Evolutionary conservation across 1,284 basidiomycete species (phyloP).

Genomic region (Pterulicium gracile): DNA sequence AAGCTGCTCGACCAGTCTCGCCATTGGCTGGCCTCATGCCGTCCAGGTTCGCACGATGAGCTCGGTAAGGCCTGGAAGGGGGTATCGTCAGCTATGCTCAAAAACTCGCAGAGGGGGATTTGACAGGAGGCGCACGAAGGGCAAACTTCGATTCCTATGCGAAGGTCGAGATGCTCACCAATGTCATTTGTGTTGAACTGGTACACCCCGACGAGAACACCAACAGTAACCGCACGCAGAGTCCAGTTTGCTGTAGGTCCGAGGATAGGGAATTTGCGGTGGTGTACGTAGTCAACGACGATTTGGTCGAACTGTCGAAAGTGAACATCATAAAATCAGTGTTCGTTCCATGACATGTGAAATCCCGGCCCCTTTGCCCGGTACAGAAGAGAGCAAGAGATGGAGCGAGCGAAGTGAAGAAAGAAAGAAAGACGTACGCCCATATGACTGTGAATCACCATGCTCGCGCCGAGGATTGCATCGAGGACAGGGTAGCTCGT

Average conservation of each 20-base stretch:
- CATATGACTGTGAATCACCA: constrained; percentile 94
- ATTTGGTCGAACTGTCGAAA: constrained; percentile 53
- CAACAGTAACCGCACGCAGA: constrained; percentile 70
- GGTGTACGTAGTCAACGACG: constrained; percentile 86
- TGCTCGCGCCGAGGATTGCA: constrained; percentile 75
- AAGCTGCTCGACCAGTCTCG: too few relatives aligned
- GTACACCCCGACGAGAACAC: constrained; percentile 87
- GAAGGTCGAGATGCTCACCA: constrained; percentile 38
- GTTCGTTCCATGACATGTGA: too few relatives aligned
- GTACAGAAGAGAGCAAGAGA: background rate
- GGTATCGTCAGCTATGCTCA: constrained; percentile 2
- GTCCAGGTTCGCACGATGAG: constrained; percentile 56
- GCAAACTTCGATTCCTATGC: background rate
- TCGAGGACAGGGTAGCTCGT: constrained; percentile 74
- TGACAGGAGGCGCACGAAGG: background rate
- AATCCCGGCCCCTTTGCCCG: too few relatives aligned
- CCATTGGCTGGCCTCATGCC: too few relatives aligned
- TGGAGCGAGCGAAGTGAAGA: background rate
- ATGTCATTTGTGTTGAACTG: constrained; percentile 98
- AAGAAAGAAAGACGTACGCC: constrained; percentile 42
- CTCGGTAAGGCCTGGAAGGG: constrained; percentile 53
- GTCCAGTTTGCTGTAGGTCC: constrained; percentile 68
- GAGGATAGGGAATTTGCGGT: constrained; percentile 82
- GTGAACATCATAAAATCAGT: background rate
- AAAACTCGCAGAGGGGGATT: background rate